Conservation (phyloP, 208 protist genomes). For the Crithidia fasciculata region DNA sequence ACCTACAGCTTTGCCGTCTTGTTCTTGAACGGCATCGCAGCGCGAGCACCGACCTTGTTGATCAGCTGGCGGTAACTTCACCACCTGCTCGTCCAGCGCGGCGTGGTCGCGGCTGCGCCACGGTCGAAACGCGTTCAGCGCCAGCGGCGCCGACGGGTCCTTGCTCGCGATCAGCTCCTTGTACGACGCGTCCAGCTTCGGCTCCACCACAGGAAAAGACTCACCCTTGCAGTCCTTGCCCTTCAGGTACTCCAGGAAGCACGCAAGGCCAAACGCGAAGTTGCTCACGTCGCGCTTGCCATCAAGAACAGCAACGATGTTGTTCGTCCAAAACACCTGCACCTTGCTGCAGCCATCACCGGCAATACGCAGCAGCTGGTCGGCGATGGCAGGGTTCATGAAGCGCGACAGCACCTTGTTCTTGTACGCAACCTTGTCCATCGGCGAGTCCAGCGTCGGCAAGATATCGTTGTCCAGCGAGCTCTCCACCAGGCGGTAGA, state of each 20-base stretch:
- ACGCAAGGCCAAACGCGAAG: slow-evolving; percentile 35
- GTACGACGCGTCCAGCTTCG: slow-evolving; percentile 23
- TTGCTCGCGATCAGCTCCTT: slow-evolving; percentile 27
- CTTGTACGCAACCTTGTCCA: slow-evolving; percentile 47
- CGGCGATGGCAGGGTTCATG: slow-evolving; percentile 38
- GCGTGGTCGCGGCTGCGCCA: slow-evolving; percentile 38
- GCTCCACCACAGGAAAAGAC: slow-evolving; percentile 33
- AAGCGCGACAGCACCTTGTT: slow-evolving; percentile 41
- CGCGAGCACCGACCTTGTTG: slow-evolving; percentile 30
- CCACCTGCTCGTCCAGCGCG: slow-evolving; percentile 27
- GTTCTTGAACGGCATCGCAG: slow-evolving; percentile 32
- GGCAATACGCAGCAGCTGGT: slow-evolving; percentile 47
- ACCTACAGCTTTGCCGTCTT: neutral
- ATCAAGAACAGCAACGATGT: slow-evolving; percentile 24
- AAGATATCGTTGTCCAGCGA: slow-evolving; percentile 35
- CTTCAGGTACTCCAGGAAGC: slow-evolving; percentile 36
- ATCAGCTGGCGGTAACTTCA: slow-evolving; percentile 39
- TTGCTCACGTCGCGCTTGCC: slow-evolving; percentile 23
- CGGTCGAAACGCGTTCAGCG: slow-evolving; percentile 37
- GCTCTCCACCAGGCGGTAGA: slow-evolving; percentile 32
- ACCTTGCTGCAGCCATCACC: slow-evolving; percentile 51
- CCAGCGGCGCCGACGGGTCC: slow-evolving; percentile 16
- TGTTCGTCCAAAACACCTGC: slow-evolving; percentile 50
- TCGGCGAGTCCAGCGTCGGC: slow-evolving; percentile 36
- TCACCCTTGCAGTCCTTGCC: slow-evolving; percentile 30